Evolutionary conservation across 1,284 basidiomycete genomes (phyloP).

Genomic region (Ustilago loliicola): DNA sequence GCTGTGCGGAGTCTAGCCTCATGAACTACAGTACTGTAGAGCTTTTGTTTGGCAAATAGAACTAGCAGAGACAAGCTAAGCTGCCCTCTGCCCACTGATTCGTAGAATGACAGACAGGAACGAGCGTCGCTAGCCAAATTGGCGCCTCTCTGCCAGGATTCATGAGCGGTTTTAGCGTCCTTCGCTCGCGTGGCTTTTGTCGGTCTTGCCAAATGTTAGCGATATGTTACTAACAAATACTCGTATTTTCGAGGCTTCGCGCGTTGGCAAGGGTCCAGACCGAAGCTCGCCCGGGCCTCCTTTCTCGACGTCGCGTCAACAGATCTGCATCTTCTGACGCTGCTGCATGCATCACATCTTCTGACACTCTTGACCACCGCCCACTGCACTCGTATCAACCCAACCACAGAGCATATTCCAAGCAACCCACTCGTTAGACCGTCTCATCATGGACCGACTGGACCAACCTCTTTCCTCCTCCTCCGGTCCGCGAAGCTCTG

Average conservation of each 20-base stretch:
- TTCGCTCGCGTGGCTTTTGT: constrained; percentile 13
- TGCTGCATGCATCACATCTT: background rate
- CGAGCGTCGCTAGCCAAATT: constrained; percentile 12
- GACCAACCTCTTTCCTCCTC: constrained; percentile 32
- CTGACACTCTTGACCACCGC: background rate
- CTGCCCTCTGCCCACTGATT: too few relatives aligned
- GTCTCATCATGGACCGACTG: constrained; percentile 31
- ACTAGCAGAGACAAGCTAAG: too few relatives aligned
- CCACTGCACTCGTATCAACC: background rate
- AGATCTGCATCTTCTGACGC: background rate
- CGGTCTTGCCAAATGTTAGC: background rate
- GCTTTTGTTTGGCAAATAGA: too few relatives aligned
- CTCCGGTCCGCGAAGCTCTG: constrained; percentile 18
- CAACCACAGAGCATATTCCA: too few relatives aligned
- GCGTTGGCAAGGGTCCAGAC: background rate
- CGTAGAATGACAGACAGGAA: background rate
- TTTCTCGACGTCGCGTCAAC: constrained; percentile 3
- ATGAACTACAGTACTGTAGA: too few relatives aligned
- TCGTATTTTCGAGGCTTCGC: background rate
- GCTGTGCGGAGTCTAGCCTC: too few relatives aligned
- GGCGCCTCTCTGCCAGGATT: background rate
- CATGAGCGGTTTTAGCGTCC: constrained; percentile 1
- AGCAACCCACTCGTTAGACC: background rate
- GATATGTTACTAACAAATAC: background rate
- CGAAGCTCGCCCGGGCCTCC: constrained; percentile 4